Evolutionary conservation across 2,329 filamentous ascomycete species (phyloP).

Genomic region (Coniochaeta sp.): DNA sequence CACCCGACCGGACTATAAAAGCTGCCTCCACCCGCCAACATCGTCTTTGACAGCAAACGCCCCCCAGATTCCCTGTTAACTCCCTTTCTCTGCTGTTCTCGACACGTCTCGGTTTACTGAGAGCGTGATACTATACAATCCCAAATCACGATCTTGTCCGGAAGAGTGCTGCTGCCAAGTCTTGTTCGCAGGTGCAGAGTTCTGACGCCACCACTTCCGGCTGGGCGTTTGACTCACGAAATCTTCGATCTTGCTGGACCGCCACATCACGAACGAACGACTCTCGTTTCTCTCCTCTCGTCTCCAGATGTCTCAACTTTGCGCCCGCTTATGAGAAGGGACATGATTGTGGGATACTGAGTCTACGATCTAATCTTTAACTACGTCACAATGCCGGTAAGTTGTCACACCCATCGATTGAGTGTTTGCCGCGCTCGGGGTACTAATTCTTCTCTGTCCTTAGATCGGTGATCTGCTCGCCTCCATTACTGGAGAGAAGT

Average conservation of each 20-base stretch:
- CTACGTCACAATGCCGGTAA: constrained; percentile 28
- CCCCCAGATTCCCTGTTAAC: not conserved
- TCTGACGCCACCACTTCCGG: not conserved
- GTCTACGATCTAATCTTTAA: not conserved
- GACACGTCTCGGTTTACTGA: no score
- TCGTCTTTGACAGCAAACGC: not conserved
- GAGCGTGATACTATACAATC: no score
- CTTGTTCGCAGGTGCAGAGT: no score
- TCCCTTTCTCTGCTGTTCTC: not conserved
- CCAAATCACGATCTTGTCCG: no score
- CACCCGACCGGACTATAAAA: constrained; percentile 3
- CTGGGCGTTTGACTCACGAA: not conserved
- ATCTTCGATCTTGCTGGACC: not conserved
- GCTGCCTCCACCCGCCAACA: constrained; percentile 1
- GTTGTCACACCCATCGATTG: constrained; percentile 10
- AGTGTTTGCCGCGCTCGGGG: not conserved
- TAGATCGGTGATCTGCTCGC: constrained; percentile 53
- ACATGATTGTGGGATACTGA: constrained; percentile 5
- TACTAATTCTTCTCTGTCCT: constrained; percentile 1
- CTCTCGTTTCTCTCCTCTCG: not conserved
- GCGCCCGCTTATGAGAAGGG: constrained; percentile 20
- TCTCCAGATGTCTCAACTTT: constrained; percentile 8
- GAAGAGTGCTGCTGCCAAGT: no score
- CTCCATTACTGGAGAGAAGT: constrained; percentile 51
- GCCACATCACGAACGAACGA: not conserved